These are phyloP conservation scores for Teratosphaeria viscida DNA, from an alignment of 2,329 filamentous ascomycete genomes.

Conservation along the genomic window DNA sequence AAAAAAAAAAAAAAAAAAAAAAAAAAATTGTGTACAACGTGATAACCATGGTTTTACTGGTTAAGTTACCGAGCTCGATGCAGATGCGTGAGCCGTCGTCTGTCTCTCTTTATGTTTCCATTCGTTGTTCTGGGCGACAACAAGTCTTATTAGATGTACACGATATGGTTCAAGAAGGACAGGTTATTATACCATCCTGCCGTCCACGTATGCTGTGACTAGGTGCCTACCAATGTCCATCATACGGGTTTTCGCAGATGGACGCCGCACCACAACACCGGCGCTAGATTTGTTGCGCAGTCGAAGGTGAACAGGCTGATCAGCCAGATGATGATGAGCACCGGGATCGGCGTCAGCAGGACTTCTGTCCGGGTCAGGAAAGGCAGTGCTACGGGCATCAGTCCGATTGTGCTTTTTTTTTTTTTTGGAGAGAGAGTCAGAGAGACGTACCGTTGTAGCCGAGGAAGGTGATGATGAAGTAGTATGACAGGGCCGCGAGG, in stretches of 20 bases:
- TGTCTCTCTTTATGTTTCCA: not conserved
- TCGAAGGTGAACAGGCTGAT: conserved; percentile 42
- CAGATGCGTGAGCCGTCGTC: not conserved
- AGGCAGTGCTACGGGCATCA: conserved; percentile 41
- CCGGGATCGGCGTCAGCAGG: conserved; percentile 50
- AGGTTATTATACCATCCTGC: not conserved
- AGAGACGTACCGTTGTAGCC: conserved; percentile 50
- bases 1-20: not conserved
- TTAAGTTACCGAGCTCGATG: not conserved
- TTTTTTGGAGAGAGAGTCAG: not conserved
- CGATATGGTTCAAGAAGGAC: not conserved
- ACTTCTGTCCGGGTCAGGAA: conserved; percentile 59
- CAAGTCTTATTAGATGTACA: not conserved
- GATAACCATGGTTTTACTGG: not conserved
- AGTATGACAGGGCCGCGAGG: conserved; percentile 54
- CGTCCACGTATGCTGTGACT: not conserved
- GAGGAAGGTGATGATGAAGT: conserved; percentile 58
- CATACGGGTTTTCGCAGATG: conserved; percentile 32
- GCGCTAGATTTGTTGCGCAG: conserved; percentile 40
- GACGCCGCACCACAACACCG: conserved; percentile 40
- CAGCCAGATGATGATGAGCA: conserved; percentile 50
- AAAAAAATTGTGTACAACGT: not conserved
- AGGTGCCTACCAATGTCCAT: not conserved
- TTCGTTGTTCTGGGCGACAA: not conserved
- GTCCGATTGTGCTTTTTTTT: not conserved